Evolutionary conservation across 2,329 filamentous ascomycete species (phyloP).

Genomic region (Apiospora koreana): DNA sequence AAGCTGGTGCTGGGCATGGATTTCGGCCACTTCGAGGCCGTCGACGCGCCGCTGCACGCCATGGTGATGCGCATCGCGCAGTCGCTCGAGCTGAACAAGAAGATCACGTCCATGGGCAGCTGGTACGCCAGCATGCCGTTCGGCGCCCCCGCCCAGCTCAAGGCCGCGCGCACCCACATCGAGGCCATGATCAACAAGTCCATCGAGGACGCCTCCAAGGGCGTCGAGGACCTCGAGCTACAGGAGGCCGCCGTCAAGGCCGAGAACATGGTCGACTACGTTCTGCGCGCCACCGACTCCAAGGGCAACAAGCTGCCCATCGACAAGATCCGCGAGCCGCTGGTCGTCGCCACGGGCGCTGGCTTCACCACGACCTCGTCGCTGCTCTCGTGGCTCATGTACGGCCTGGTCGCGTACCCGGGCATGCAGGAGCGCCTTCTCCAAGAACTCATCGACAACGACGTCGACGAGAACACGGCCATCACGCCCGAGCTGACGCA

Average conservation of each 20-base stretch:
- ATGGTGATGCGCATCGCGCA: slow-evolving; percentile 54
- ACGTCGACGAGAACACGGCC: slow-evolving; percentile 42
- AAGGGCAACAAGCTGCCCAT: slow-evolving; percentile 56
- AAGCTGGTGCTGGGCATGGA: slow-evolving; percentile 47
- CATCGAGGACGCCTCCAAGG: slow-evolving; percentile 39
- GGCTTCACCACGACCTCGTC: slow-evolving; percentile 63
- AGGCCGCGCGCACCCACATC: slow-evolving; percentile 34
- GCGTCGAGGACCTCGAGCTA: slow-evolving; percentile 40
- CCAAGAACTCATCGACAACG: slow-evolving; percentile 57
- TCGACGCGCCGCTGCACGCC: slow-evolving; percentile 49
- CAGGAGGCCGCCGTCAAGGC: slow-evolving; percentile 53
- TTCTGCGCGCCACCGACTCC: slow-evolving; percentile 52
- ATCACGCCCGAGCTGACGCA: slow-evolving; percentile 49
- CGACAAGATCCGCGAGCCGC: slow-evolving; percentile 36
- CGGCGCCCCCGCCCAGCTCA: slow-evolving; percentile 51
- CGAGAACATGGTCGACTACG: slow-evolving; percentile 50
- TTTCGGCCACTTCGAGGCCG: slow-evolving; percentile 43
- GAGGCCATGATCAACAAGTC: slow-evolving; percentile 39
- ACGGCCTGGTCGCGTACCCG: slow-evolving; percentile 52
- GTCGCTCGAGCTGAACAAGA: slow-evolving; percentile 58
- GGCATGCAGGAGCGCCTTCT: slow-evolving; percentile 58
- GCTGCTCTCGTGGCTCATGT: slow-evolving; percentile 59
- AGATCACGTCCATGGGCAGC: slow-evolving; percentile 51
- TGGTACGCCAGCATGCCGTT: slow-evolving; percentile 62
- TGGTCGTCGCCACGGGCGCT: slow-evolving; percentile 56